Conservation (phyloP, 345 rosid genomes). For the Eucalyptus guilfoylei region DNA sequence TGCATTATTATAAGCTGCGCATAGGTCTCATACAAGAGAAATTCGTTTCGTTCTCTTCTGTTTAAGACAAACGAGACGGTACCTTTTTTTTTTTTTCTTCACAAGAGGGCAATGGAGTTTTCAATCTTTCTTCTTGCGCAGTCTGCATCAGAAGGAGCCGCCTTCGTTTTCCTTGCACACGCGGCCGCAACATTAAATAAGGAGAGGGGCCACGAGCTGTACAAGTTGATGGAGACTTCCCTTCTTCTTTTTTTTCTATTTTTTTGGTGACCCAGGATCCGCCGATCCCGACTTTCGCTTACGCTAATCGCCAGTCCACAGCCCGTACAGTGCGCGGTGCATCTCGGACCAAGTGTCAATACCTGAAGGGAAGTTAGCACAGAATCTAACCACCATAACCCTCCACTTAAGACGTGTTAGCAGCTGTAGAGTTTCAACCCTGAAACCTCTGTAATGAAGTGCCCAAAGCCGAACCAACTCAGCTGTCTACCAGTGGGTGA, state of each 20-base stretch:
- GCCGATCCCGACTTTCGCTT: too few species aligned
- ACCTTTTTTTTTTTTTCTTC: fast-evolving
- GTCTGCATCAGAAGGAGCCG: background rate
- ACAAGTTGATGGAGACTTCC: background rate
- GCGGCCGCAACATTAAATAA: background rate
- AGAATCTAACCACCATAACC: too few species aligned
- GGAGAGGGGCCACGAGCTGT: background rate
- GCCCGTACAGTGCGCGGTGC: too few species aligned
- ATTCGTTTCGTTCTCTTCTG: background rate
- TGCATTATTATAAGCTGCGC: background rate
- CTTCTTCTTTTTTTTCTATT: background rate
- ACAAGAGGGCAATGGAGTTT: background rate
- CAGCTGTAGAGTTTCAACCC: too few species aligned
- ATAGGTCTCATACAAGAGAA: background rate
- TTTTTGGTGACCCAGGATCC: too few species aligned
- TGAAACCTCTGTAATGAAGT: too few species aligned
- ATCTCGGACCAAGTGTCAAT: too few species aligned
- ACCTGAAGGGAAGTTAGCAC: too few species aligned
- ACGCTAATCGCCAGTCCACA: too few species aligned
- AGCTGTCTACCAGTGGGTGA: fast-evolving
- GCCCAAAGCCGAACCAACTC: too few species aligned
- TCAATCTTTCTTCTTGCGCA: background rate
- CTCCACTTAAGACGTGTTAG: too few species aligned
- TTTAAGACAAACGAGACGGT: background rate
- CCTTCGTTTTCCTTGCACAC: background rate